phyloP scores from a whole-genome alignment of 345 rosid species.

The Passiflora organensis region DNA sequence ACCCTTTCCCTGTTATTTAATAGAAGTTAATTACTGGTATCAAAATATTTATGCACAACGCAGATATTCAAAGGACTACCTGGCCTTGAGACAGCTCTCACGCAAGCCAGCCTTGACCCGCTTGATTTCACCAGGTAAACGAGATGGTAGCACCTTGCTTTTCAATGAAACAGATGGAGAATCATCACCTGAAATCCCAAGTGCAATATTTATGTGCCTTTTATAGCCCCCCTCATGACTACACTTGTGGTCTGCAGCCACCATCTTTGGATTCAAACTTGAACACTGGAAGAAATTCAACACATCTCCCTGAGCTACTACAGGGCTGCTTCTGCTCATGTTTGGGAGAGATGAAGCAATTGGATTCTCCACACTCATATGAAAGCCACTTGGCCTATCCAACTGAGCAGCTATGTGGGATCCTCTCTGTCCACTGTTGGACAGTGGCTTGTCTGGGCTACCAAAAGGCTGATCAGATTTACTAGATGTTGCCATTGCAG shows the following conservation, averaged over 20 bases:
- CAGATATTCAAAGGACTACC: slow-evolving; percentile 51
- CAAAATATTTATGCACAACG: slow-evolving; percentile 11
- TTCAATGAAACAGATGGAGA: slow-evolving; percentile 50
- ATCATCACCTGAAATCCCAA: slow-evolving; percentile 71
- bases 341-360: slow-evolving; percentile 61
- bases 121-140: slow-evolving; percentile 73
- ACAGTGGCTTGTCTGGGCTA: slow-evolving; percentile 74
- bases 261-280: slow-evolving; percentile 67
- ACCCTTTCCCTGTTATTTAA: slow-evolving; percentile 64
- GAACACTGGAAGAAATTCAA: slow-evolving; percentile 65
- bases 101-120: slow-evolving; percentile 58
- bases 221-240: slow-evolving; percentile 70
- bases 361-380: slow-evolving; percentile 69
- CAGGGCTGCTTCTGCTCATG: slow-evolving; percentile 59
- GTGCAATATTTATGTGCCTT: slow-evolving; percentile 60
- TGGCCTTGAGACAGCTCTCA: slow-evolving; percentile 65
- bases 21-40: slow-evolving; percentile 24
- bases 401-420: slow-evolving; percentile 62
- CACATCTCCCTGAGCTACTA: slow-evolving; percentile 60
- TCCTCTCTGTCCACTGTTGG: slow-evolving; percentile 68
- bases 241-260: slow-evolving; percentile 71
- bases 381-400: slow-evolving; percentile 88
- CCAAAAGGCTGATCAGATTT: slow-evolving; percentile 80
- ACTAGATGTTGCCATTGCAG: slow-evolving; percentile 78
- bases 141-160: slow-evolving; percentile 52